Evolutionary conservation across 2,329 filamentous ascomycete genomes (phyloP).

Genomic region (Cladophialophora exuberans): DNA sequence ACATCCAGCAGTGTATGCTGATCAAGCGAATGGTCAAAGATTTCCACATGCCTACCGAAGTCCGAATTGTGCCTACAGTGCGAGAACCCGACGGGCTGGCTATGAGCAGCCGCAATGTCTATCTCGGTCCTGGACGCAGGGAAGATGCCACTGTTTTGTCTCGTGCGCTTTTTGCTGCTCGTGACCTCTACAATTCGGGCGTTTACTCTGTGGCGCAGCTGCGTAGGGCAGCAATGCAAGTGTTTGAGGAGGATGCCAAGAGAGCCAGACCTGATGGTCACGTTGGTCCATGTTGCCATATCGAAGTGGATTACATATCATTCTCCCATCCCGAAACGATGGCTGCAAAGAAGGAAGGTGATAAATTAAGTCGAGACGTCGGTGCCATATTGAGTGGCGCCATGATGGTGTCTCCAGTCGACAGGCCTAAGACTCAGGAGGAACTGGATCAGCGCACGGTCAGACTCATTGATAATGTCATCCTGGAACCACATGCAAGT

Average conservation of each 20-base stretch:
- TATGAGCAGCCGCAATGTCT: conserved; percentile 91
- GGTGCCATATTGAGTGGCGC: conserved; percentile 90
- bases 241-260: conserved; percentile 52
- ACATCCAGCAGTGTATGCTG: conserved; percentile 93
- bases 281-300: conserved; percentile 45
- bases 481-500: conserved; percentile 64
- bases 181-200: conserved; percentile 63
- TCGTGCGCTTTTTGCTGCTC: conserved; percentile 70
- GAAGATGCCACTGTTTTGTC: conserved; percentile 72
- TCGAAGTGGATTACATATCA: conserved; percentile 90
- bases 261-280: conserved; percentile 37
- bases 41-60: conserved; percentile 76
- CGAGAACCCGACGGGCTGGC: conserved; percentile 83
- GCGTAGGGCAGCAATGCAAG: conserved; percentile 69
- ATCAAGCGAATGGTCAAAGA: conserved; percentile 86
- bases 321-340: conserved; percentile 86
- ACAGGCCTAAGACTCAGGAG: conserved; percentile 73
- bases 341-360: conserved; percentile 77
- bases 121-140: conserved; percentile 77
- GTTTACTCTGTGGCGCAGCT: conserved; percentile 65
- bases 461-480: conserved; percentile 91
- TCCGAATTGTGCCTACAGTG: conserved; percentile 74
- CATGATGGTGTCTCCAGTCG: conserved; percentile 83
- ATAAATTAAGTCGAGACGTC: conserved; percentile 66
- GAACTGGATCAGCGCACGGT: conserved; percentile 77